Evolutionary conservation across 306 rosid genomes (phyloP), one percentile per base, ranked within the genome.

Genomic region (Clitoria ternatea): DNA sequence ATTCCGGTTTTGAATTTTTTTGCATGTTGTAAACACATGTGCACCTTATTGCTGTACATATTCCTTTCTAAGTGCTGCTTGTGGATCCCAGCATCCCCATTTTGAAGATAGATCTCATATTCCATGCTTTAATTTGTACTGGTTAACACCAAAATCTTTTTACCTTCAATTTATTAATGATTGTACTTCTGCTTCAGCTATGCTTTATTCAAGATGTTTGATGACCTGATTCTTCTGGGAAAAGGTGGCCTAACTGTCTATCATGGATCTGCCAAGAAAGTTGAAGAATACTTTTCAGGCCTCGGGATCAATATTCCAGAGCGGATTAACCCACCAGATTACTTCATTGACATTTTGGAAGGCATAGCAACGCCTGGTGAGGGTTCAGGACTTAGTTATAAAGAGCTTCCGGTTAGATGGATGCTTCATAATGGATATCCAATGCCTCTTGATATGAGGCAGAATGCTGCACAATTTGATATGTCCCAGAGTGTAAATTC

Each of bases 241-340:
- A 91, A 91, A 90, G 99, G 99, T n/a, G 99, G 99, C 73, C 85
- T 91, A 13, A 91, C 94, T 15, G 97, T 87, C 72, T 94, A 91
- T 79, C 91, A 94, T 60, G 99, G 99, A 81, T 80, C 99, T 11
- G 82, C 80, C 47, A 94, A 78, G 85, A 79, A 78, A 79, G 91
- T 82, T 67, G 97, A 94, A 76, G 95, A 82, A 67, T 94, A 94
- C 84, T 91, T 94, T 67, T 74, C 86, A 54, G 83, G 87, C 62
- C 77, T 94, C 13, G 99, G 97, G 74, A 89, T 94, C 70, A 56
- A 62, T 62, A 74, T 94, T 70, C 99, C 97, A 0, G 99, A 91
- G 30, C 83, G 96, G 10, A 83, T 91, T 7, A 94, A 89, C 77
- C 99, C 99, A 75, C 99, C 99, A 52, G 99, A 94, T 71, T 73